Evolutionary conservation across 2,329 filamentous ascomycete species (phyloP), one percentile per base, ranked within the genome.

Genomic region (Aspergillus sp.): DNA sequence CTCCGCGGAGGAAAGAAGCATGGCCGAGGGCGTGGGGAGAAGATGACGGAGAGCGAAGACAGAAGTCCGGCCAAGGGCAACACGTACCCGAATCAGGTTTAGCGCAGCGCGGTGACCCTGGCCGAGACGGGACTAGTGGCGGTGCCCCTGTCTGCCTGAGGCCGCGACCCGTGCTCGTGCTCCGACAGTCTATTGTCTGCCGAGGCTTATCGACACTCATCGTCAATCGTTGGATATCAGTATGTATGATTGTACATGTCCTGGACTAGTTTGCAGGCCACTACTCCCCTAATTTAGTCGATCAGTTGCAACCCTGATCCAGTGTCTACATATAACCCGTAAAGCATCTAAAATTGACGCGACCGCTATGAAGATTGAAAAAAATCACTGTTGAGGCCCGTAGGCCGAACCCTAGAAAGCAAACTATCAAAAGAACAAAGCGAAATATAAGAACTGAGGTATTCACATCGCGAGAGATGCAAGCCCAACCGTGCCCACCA

Each of bases 401-500:
- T n/a, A 42, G 14, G 14, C 36, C 16, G 5, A 42, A 42, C 16
- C 14, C 14, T 26, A 32, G 12, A 45, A 26, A 31, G 12, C 16
- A n/a, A n/a, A 52, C 57, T 29, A 49, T 4, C 52, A 29, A 54
- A 20, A 31, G 51, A 58, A 50, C 58, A 59, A 49, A 55, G 24
- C 57, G 42, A 58, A 49, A 58, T 20, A 57, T 29, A 58, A 53
- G 7, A 51, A 54, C 24, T 55, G 51, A 54, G 36, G 39, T 64
- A 64, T 67, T 63, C 64, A 66, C 61, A 63, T 65, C 59, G 59
- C 56, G 57, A 63, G 57, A 63, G 62, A 67, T 67, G 67, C 62
- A 63, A 60, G 57, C 62, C 65, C 58, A 62, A 55, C 64, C 60
- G 61, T 59, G 57, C 60, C 64, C 61, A 58, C 65, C 56, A 55